phyloP scores from a whole-genome alignment of 306 rosid species.

The Sechiopsis laciniata region DNA sequence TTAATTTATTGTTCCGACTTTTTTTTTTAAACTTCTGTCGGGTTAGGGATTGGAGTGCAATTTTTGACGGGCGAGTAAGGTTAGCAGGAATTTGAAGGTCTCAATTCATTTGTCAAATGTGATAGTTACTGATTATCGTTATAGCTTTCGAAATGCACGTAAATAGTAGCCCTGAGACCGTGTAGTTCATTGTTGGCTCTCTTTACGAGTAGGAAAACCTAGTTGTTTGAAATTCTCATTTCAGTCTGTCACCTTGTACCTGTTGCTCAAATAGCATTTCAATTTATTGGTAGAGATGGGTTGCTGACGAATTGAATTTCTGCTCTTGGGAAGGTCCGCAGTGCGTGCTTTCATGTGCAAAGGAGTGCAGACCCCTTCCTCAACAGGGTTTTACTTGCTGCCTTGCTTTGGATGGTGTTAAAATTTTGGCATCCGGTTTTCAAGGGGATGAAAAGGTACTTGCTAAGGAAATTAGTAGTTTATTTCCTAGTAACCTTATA shows the following conservation, averaged over 20 bases:
- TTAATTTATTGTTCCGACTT: neutral
- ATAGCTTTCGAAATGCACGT: neutral
- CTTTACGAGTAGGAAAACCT: conserved; percentile 1
- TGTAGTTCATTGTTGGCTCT: neutral
- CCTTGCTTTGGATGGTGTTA: conserved; percentile 90
- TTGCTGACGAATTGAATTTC: conserved; percentile 22
- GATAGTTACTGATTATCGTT: neutral
- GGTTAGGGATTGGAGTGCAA: neutral
- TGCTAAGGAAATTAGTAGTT: neutral
- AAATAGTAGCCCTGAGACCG: neutral
- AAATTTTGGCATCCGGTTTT: conserved; percentile 87
- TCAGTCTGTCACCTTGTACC: conserved; percentile 8
- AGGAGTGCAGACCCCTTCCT: conserved; percentile 57
- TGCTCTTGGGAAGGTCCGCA: conserved; percentile 62
- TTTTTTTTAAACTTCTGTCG: neutral
- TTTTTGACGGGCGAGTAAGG: neutral
- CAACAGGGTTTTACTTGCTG: conserved; percentile 78
- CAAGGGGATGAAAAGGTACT: conserved; percentile 68
- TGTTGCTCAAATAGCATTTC: conserved; percentile 8
- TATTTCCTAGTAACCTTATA: neutral
- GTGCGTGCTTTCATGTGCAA: conserved; percentile 75
- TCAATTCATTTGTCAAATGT: neutral
- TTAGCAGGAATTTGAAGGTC: neutral
- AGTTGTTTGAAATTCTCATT: conserved; percentile 14
- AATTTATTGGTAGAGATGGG: conserved; percentile 18